Conservation (phyloP, 768 basidiomycete species). For the Postia placenta region DNA sequence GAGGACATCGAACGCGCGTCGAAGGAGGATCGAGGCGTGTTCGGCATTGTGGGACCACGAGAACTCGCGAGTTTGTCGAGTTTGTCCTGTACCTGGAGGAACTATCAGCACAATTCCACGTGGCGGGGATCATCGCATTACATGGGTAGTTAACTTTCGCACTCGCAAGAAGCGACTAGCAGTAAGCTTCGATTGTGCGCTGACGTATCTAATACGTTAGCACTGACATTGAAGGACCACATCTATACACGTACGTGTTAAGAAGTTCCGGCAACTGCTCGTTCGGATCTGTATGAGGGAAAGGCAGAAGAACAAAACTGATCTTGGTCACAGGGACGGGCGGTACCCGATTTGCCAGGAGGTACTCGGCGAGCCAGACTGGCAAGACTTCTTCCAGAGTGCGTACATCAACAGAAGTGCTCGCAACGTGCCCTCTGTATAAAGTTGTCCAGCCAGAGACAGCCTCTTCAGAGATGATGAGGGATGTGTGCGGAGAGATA, state of each 20-base stretch:
- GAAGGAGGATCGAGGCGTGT: slow-evolving; percentile 32
- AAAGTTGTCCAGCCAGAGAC: slow-evolving; percentile 67
- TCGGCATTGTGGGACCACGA: slow-evolving; percentile 25
- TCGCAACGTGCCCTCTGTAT: slow-evolving; percentile 67
- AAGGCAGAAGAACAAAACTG: slow-evolving; percentile 86
- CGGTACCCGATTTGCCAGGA: slow-evolving; percentile 61
- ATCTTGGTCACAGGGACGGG: slow-evolving; percentile 60
- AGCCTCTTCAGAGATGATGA: slow-evolving; percentile 81
- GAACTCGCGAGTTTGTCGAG: slow-evolving; percentile 47
- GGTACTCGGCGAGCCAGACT: slow-evolving; percentile 82
- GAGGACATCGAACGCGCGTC: slow-evolving; percentile 24
- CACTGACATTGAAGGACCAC: no score
- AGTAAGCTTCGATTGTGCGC: slow-evolving; percentile 78
- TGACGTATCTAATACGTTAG: slow-evolving; percentile 25
- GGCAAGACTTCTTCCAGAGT: slow-evolving; percentile 76
- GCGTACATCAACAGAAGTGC: slow-evolving; percentile 45
- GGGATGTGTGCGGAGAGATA: slow-evolving; percentile 51
- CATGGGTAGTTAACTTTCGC: slow-evolving; percentile 78
- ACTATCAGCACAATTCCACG: background rate
- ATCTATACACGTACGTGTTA: slow-evolving; percentile 68
- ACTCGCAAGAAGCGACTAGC: slow-evolving; percentile 83
- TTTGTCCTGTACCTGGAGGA: slow-evolving; percentile 73
- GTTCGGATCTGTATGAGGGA: slow-evolving; percentile 49
- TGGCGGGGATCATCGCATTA: slow-evolving; percentile 22
- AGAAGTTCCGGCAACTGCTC: slow-evolving; percentile 75